Evolutionary conservation across 2,329 filamentous ascomycete species (phyloP), one percentile per base, ranked within the genome.

Genomic region (Colletotrichum higginsianum): DNA sequence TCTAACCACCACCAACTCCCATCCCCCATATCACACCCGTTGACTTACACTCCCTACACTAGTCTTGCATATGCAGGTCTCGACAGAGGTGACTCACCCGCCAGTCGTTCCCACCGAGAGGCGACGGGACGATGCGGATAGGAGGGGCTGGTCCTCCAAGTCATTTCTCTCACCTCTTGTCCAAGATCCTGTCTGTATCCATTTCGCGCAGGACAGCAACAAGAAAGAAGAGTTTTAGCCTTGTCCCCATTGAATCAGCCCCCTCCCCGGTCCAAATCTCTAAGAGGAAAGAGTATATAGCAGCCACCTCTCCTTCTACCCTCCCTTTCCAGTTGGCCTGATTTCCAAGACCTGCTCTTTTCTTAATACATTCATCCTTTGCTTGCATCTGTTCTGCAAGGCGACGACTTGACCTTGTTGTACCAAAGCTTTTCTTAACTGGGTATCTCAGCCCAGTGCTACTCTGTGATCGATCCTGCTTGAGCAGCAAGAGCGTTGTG

Each of bases 61-160:
- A 71, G 67, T 57, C 55, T 67, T 58, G 62, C 67, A 71, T 71
- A 73, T 73, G 62, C 71, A 71, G 67, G 71, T 66, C 66, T 73
- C 67, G 61, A 71, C 67, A 73, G 70, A 68, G 67, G 74, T 77
- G 76, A 77, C 72, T 77, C 75, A 77, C 74, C 70, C 71, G 69
- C 76, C 74, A 77, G 69, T 77, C 74, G 73, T 72, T 76, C 52
- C 52, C 68, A 68, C 38, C n/a, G 68, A 68, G 65, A 58, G 60
- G 58, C 68, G 58, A 60, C 68, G 65, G 68, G 58, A 71, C 68
- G 68, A 71, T 71, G 68, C 68, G 50, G 64, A 42, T 35, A 61
- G 53, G 56, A 50, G 61, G 57, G 65, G 46, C 47, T 62, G 61
- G 61, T 50, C 30, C 18, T n/a, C 38, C 52, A 55, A 12, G 30